A percentile compares a stretch with the other conserved stretches of the same genome.
phyloP scores from a whole-genome alignment of 495 filamentous ascomycete species.

The Pseudomonodictys pantanalensis region DNA sequence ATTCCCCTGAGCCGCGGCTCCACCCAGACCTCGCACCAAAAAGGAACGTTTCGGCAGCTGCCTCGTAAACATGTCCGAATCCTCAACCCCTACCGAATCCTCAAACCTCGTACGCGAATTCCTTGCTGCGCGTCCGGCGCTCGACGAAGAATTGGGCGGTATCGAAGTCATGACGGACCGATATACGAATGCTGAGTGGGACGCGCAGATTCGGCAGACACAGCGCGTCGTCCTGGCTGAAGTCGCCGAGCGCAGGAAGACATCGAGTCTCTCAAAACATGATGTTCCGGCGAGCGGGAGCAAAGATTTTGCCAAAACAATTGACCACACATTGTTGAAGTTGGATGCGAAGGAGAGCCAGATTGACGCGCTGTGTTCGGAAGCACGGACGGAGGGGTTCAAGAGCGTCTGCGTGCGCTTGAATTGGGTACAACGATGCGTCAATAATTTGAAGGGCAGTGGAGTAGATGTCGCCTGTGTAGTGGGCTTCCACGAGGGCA shows the following conservation, averaged over 20 bases:
- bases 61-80: neutral
- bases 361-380: constrained; percentile 61
- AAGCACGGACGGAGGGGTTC: constrained; percentile 59
- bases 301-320: constrained; percentile 37
- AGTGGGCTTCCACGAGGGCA: constrained; percentile 66
- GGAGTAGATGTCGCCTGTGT: constrained; percentile 59
- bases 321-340: constrained; percentile 67
- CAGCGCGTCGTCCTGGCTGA: constrained; percentile 17
- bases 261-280: constrained; percentile 6
- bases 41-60: neutral
- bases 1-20: neutral
- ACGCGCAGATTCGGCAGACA: constrained; percentile 32
- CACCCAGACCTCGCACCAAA: too few relatives aligned
- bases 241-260: constrained; percentile 14
- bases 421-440: constrained; percentile 52
- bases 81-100: constrained; percentile 2
- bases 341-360: constrained; percentile 52
- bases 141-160: constrained; percentile 13
- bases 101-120: constrained; percentile 9
- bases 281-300: constrained; percentile 9
- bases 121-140: neutral
- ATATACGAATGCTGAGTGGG: constrained; percentile 41
- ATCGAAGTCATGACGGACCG: constrained; percentile 36
- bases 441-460: constrained; percentile 51
- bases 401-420: constrained; percentile 62